Evolutionary conservation across 2,329 filamentous ascomycete genomes (phyloP).

Genomic region (Neopestalotiopsis sp.): DNA sequence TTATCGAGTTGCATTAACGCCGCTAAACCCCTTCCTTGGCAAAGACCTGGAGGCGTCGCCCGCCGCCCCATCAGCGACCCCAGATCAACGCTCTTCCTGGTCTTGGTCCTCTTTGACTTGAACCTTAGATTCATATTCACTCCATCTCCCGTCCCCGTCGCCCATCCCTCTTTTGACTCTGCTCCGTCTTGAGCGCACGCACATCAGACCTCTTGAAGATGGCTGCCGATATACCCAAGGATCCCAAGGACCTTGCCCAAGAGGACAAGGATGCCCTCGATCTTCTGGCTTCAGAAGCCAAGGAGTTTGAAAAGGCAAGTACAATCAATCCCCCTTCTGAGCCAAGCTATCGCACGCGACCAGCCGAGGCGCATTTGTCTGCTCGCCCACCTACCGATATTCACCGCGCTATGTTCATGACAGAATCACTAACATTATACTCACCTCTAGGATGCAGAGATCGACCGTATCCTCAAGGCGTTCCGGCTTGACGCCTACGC

Average conservation of each 20-base stretch:
- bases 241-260: constrained; percentile 35
- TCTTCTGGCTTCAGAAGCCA: constrained; percentile 81
- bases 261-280: constrained; percentile 79
- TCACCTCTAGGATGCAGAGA: constrained; percentile 81
- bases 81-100: background rate
- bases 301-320: constrained; percentile 86
- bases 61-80: background rate
- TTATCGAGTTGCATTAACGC: constrained; percentile 15
- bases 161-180: background rate
- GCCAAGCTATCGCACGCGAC: background rate
- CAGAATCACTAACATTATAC: background rate
- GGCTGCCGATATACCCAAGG: constrained; percentile 46
- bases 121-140: too few relatives aligned
- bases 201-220: constrained; percentile 31
- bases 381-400: background rate
- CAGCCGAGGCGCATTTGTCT: background rate
- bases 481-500: constrained; percentile 86
- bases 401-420: background rate
- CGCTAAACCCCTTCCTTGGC: background rate
- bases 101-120: background rate
- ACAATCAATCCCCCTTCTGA: background rate
- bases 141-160: background rate
- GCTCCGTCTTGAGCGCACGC: background rate
- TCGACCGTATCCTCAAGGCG: constrained; percentile 89
- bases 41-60: background rate